phyloP scores from a whole-genome alignment of 352 stramenopile genomes.

The Aphanomyces stellatus region DNA sequence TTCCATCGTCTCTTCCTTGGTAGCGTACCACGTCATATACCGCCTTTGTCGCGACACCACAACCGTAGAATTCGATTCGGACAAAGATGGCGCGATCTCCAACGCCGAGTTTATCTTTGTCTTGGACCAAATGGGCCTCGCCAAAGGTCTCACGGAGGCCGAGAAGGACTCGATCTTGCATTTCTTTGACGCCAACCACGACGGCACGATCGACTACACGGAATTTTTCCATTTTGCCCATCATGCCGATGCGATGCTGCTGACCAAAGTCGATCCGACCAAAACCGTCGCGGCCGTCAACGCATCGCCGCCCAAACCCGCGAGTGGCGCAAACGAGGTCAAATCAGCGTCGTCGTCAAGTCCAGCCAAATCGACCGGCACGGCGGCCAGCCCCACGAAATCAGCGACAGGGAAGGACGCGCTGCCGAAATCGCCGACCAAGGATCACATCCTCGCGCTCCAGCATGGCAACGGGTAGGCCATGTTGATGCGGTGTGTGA shows the following conservation, averaged over 20 bases:
- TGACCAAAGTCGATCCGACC: constrained; percentile 3
- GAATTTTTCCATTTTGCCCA: constrained; percentile 64
- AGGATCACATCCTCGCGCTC: constrained; percentile 12
- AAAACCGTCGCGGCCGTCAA: background rate
- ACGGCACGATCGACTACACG: constrained; percentile 46
- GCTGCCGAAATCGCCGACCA: background rate
- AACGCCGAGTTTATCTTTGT: constrained; percentile 58
- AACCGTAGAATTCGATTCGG: constrained; percentile 33
- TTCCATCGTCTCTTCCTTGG: constrained; percentile 40
- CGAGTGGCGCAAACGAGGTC: background rate
- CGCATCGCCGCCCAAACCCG: background rate
- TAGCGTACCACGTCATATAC: background rate
- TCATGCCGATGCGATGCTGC: constrained; percentile 9
- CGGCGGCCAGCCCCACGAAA: background rate
- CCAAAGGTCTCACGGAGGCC: constrained; percentile 49
- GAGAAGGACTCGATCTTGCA: constrained; percentile 54
- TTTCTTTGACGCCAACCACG: constrained; percentile 57
- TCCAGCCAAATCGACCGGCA: background rate
- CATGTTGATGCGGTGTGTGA: constrained; percentile 1
- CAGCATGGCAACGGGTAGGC: background rate
- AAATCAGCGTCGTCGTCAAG: background rate
- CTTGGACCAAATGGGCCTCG: constrained; percentile 47
- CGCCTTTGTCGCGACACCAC: no score
- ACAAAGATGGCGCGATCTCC: constrained; percentile 47
- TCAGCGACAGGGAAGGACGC: background rate